phyloP scores from a whole-genome alignment of 23 red algal genomes.

The Agarophyton chilense region DNA sequence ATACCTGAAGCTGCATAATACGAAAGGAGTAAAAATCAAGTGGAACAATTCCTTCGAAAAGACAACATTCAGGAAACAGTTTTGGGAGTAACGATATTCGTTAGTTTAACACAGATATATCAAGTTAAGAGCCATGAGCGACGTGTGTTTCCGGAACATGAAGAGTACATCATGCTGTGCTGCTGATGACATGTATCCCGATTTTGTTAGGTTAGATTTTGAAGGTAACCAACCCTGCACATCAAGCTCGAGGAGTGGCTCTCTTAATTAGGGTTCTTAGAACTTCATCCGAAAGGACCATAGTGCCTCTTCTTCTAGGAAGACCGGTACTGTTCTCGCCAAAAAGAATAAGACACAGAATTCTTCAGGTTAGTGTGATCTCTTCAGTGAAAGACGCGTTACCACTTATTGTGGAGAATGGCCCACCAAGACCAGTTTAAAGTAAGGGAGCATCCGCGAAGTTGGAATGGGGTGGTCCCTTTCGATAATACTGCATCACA shows the following conservation, averaged over 20 bases:
- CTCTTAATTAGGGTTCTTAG: constrained; percentile 18
- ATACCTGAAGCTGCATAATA: constrained; percentile 45
- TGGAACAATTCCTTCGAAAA: not conserved
- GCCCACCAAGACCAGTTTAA: not conserved
- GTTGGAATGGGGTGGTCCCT: not conserved
- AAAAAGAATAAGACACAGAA: not conserved
- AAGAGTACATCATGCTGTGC: not conserved
- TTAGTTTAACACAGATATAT: not conserved
- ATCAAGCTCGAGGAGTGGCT: not conserved
- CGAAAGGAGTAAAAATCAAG: not conserved
- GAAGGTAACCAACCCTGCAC: not conserved
- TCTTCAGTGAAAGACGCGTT: not conserved
- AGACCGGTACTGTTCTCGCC: not conserved
- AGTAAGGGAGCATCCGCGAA: not conserved
- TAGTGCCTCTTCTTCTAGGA: not conserved
- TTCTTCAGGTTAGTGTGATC: not conserved
- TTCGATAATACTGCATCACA: not conserved
- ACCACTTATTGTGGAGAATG: not conserved
- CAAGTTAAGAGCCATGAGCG: not conserved
- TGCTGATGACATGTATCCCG: not conserved
- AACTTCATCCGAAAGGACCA: constrained; percentile 38
- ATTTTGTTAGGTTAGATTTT: not conserved
- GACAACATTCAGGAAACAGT: not conserved
- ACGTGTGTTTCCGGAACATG: not conserved
- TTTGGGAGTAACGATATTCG: not conserved